Evolutionary conservation across 441 rosid genomes (phyloP), one percentile per base, ranked within the genome.

Genomic region (Pelargonium cotyledonis): DNA sequence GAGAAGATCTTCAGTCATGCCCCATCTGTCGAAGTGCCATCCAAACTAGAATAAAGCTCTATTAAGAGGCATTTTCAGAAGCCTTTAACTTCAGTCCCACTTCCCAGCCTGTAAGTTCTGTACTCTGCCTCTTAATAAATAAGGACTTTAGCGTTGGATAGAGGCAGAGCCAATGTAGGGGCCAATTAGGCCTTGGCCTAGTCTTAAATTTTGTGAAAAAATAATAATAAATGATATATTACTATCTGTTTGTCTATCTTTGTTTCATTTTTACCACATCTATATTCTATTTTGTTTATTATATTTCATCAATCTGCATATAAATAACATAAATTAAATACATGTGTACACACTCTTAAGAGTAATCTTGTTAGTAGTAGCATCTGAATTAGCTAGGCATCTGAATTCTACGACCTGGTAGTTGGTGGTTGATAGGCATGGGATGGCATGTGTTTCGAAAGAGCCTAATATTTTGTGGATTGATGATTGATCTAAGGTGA

Each of bases 21-120:
- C 93, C 93, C 4, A 82, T 86, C 47, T 88, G 93, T 65, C 88
- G 89, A 65, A 82, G 83, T 70, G 74, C 83, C 0, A 86, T 88
- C 76, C 79, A 83, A 38, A 84, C 90, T 46, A 83, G 84, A 71
- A 86, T 88, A 73, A 88, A 83, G 80, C 93, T 88, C 66, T 88
- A 83, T 76, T 79, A 74, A 70, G 70, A 38, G 31, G 31, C 44
- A 11, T 60, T 16, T n/a, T n/a, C 61, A 4, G 19, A 55, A 8
- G 9, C 19, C 5, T 19, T 55, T 8, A 55, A 55, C 61, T 55
- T 55, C 23, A 51, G 16, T 35, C 40, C 40, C 40, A 35, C 40
- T 47, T 47, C 53, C 53, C 16, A 47, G 40, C 6, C 53, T 47
- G 53, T 47, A n/a, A 51, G 58, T 14, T 51, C 18, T 14, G 58